Percentiles rank a stretch among this genome's conserved stretches.
Conservation (phyloP, 257 asterid genomes). For the Solanum sitiens region DNA sequence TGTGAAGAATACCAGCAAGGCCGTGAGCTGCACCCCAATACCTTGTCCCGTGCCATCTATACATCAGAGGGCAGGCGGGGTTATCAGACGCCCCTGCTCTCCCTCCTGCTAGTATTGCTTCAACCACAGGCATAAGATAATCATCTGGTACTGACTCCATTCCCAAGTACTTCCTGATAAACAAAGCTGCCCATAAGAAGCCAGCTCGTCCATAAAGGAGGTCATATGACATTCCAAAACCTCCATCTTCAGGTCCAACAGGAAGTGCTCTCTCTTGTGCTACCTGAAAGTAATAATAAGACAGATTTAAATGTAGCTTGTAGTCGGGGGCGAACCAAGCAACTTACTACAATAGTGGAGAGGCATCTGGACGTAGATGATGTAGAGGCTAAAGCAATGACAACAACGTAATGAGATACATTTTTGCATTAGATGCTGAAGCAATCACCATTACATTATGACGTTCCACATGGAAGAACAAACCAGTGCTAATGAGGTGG, state of each 20-base stretch:
- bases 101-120: slow-evolving; percentile 69
- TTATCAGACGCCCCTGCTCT: slow-evolving; percentile 53
- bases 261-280: slow-evolving; percentile 69
- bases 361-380: not conserved
- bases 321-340: not conserved
- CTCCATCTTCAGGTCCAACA: slow-evolving; percentile 76
- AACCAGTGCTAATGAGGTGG: not conserved
- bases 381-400: not conserved
- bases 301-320: not conserved
- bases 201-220: slow-evolving; percentile 70
- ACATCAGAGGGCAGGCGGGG: slow-evolving; percentile 60
- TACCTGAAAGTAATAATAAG: slow-evolving; percentile 20
- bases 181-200: slow-evolving; percentile 67
- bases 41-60: slow-evolving; percentile 83
- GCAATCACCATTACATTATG: not conserved
- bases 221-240: slow-evolving; percentile 74
- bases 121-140: slow-evolving; percentile 55
- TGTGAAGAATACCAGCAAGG: slow-evolving; percentile 66
- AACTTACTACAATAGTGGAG: not conserved
- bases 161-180: slow-evolving; percentile 50
- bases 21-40: slow-evolving; percentile 95
- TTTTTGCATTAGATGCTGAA: not conserved
- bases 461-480: not conserved
- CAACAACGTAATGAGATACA: not conserved
- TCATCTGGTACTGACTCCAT: slow-evolving; percentile 25